phyloP scores from a whole-genome alignment of 2,329 filamentous ascomycete species.

The Phoma sp. region DNA sequence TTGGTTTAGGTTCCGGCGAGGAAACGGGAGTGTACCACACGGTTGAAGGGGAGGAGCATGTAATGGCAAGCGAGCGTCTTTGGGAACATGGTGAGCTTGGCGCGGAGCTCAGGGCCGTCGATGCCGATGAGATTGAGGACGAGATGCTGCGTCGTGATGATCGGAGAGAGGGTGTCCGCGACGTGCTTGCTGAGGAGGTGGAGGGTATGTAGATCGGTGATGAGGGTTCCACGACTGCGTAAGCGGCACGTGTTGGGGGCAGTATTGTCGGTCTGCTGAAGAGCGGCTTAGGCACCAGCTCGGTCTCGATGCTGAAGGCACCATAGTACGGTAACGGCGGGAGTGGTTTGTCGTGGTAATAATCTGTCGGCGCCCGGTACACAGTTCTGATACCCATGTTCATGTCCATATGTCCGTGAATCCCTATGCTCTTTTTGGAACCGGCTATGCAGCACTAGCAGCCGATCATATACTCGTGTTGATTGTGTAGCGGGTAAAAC shows the following conservation, averaged over 20 bases:
- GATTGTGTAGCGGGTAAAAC: constrained; percentile 19
- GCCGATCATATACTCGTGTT: constrained; percentile 7
- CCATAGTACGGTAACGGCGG: constrained; percentile 15
- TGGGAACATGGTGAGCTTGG: constrained; percentile 10
- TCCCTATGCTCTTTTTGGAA: constrained; percentile 6
- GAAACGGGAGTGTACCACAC: constrained; percentile 11
- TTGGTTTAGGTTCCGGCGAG: constrained; percentile 18
- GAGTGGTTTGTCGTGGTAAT: constrained; percentile 22
- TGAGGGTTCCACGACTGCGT: constrained; percentile 30
- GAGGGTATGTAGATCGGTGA: constrained; percentile 22
- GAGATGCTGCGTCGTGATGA: constrained; percentile 12
- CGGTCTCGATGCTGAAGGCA: constrained; percentile 17
- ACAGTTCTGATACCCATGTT: constrained; percentile 7
- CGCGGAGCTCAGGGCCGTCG: constrained; percentile 6
- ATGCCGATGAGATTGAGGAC: constrained; percentile 6
- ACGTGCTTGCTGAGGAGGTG: constrained; percentile 1
- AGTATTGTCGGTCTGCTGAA: constrained; percentile 31
- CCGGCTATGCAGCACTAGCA: neutral
- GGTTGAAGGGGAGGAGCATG: constrained; percentile 9
- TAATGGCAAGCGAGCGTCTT: constrained; percentile 6
- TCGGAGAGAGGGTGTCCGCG: constrained; percentile 5
- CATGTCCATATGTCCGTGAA: neutral
- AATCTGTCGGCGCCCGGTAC: constrained; percentile 7
- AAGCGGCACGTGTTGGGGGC: constrained; percentile 26
- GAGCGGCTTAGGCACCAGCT: constrained; percentile 34